Percentiles rank a stretch among this genome's conserved stretches.
Evolutionary conservation across 768 basidiomycete species (phyloP).

Genomic region (Kwoniella shandongensis): DNA sequence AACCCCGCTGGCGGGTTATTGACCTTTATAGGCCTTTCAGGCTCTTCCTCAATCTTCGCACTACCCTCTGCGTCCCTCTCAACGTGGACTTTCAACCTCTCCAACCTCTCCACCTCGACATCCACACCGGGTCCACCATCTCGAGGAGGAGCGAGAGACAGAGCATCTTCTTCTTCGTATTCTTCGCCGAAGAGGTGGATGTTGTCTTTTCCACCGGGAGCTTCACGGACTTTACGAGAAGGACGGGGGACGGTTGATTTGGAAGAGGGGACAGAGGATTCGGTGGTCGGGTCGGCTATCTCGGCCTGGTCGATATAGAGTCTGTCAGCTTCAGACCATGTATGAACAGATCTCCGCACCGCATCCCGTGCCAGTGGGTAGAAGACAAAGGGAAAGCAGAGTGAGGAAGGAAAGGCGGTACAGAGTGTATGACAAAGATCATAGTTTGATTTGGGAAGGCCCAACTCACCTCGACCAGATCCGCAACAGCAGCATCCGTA

Average conservation of each 20-base stretch:
- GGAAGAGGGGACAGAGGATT: constrained; percentile 28
- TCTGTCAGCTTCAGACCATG: not conserved
- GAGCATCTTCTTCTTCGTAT: constrained; percentile 50
- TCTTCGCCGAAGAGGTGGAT: constrained; percentile 44
- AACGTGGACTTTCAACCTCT: constrained; percentile 43
- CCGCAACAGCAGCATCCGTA: constrained; percentile 52
- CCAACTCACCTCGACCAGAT: constrained; percentile 50
- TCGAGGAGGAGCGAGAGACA: constrained; percentile 49
- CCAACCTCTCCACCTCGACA: constrained; percentile 42
- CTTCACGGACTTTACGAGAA: constrained; percentile 50
- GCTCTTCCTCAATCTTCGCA: constrained; percentile 24
- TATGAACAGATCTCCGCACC: not conserved
- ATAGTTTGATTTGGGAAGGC: not conserved
- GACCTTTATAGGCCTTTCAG: constrained; percentile 17
- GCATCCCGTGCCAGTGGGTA: not conserved
- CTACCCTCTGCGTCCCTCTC: constrained; percentile 35
- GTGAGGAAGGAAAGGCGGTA: not conserved
- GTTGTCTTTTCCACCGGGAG: constrained; percentile 48
- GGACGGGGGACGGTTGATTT: constrained; percentile 43
- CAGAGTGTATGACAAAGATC: too few relatives aligned
- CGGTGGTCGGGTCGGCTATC: constrained; percentile 49
- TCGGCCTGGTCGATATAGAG: constrained; percentile 34
- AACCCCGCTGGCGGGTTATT: constrained; percentile 42
- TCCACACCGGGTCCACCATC: constrained; percentile 46
- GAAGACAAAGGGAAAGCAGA: not conserved